A percentile compares a stretch with the other conserved stretches of the same genome.
Conservation (phyloP, 495 filamentous ascomycete species). For the Letharia lupina region DNA sequence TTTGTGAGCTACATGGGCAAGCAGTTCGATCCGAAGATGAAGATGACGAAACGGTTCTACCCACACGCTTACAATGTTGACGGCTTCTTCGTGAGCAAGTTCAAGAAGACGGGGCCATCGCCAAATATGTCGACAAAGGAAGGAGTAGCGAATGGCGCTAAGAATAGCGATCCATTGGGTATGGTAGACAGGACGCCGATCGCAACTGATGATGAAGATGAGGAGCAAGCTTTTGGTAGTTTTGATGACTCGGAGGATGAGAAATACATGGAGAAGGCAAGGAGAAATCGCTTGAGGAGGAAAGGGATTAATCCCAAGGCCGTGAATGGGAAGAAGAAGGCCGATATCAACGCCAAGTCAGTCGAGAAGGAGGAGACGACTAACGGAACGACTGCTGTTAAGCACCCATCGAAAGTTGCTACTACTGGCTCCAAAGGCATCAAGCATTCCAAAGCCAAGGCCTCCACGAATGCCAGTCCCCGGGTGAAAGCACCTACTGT, state of each 20-base stretch:
- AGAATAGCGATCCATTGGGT: constrained; percentile 25
- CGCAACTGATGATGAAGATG: constrained; percentile 36
- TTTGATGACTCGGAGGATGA: constrained; percentile 56
- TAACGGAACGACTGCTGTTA: neutral
- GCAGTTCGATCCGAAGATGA: constrained; percentile 77
- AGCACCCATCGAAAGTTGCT: neutral
- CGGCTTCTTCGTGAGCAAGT: constrained; percentile 96
- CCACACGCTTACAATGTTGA: constrained; percentile 95
- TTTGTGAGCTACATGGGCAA: constrained; percentile 84
- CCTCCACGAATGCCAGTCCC: neutral
- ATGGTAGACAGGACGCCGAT: constrained; percentile 45
- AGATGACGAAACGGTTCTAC: constrained; percentile 81
- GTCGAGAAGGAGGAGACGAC: neutral
- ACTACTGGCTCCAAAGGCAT: neutral
- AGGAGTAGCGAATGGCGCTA: constrained; percentile 23
- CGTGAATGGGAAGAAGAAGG: constrained; percentile 19
- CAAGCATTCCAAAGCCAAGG: neutral
- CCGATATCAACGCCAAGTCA: neutral
- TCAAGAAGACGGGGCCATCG: constrained; percentile 82
- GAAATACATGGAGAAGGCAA: constrained; percentile 50
- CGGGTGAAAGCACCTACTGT: neutral
- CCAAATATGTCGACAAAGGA: constrained; percentile 41
- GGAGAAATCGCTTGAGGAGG: constrained; percentile 49
- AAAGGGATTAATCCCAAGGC: constrained; percentile 60
- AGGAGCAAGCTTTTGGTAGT: constrained; percentile 48